Evolutionary conservation across 768 basidiomycete genomes (phyloP).

Genomic region (Agrocybe praecox): DNA sequence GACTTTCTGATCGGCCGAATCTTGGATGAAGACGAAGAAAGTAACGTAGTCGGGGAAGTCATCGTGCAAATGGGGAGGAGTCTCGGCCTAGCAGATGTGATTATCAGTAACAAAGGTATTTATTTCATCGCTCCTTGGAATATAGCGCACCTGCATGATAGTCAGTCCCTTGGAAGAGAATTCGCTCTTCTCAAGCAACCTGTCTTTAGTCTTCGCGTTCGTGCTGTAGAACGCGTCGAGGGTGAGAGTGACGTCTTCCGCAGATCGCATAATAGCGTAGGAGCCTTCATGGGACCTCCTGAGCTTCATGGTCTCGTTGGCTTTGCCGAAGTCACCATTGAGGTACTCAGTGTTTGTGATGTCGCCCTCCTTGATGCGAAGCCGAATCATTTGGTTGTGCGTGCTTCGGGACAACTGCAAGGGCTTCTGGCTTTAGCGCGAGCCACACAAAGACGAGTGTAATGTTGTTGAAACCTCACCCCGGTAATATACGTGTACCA

Average conservation of each 20-base stretch:
- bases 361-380: not conserved
- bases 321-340: not conserved
- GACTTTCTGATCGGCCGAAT: not conserved
- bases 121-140: not conserved
- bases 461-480: not conserved
- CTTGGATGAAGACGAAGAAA: slow-evolving; percentile 1
- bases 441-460: not conserved
- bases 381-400: not conserved
- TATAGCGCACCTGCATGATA: not conserved
- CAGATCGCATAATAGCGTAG: not conserved
- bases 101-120: not conserved
- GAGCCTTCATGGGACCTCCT: not conserved
- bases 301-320: slow-evolving; percentile 3
- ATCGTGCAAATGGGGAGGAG: not conserved
- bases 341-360: not conserved
- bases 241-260: not conserved
- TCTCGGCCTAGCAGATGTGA: not conserved
- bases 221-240: not conserved
- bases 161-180: not conserved
- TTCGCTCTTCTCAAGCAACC: not conserved
- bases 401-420: not conserved
- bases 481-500: slow-evolving; percentile 1
- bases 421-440: not conserved
- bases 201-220: not conserved
- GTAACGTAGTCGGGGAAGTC: slow-evolving; percentile 1